Evolutionary conservation across 345 rosid species (phyloP).

Genomic region (Melaleuca quinquenervia): DNA sequence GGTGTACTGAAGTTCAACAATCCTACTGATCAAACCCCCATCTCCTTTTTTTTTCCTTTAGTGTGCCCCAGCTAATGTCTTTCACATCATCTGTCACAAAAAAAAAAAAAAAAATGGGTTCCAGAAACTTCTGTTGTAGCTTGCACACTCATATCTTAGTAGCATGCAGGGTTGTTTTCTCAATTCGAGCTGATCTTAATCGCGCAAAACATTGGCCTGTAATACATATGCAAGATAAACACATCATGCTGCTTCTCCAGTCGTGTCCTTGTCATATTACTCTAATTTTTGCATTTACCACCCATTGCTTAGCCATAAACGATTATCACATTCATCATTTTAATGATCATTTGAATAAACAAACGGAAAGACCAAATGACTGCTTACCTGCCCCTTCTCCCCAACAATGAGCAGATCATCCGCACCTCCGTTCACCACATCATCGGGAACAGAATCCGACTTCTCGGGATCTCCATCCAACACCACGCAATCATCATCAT

Average conservation of each 20-base stretch:
- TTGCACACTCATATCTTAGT: background rate
- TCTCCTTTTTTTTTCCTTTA: background rate
- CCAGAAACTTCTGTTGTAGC: background rate
- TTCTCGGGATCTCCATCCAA: slow-evolving; percentile 57
- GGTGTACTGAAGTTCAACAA: background rate
- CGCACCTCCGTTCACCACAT: slow-evolving; percentile 1
- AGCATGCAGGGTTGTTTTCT: background rate
- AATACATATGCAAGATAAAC: background rate
- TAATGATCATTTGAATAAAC: background rate
- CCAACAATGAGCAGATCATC: slow-evolving; percentile 44
- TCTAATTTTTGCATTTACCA: background rate
- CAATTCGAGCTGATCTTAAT: background rate
- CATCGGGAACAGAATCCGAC: slow-evolving; percentile 1
- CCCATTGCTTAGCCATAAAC: background rate
- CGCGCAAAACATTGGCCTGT: background rate
- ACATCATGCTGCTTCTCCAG: background rate
- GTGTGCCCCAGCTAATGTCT: background rate
- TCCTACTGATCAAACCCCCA: background rate
- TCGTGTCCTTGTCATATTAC: background rate
- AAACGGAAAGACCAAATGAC: background rate
- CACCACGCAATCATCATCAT: slow-evolving; percentile 43
- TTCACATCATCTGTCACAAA: background rate
- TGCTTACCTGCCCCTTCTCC: slow-evolving; percentile 35
- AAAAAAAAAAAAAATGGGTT: background rate
- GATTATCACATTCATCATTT: background rate